Conservation (phyloP, 2,329 filamentous ascomycete species). For the Pestalotiopsis sp. region DNA sequence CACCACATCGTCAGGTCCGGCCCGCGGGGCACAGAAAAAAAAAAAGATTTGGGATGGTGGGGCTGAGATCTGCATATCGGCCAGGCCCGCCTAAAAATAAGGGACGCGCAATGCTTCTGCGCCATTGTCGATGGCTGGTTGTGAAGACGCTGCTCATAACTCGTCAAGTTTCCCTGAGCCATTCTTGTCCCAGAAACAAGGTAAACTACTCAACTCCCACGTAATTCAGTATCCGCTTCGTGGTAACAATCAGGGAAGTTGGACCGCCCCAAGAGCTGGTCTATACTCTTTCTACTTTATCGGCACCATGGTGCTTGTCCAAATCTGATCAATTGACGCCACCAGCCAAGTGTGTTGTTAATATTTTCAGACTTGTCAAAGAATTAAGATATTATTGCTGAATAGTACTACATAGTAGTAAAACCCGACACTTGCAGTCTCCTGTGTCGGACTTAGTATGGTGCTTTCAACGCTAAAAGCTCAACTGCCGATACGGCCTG, state of each 20-base stretch:
- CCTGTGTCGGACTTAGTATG: not conserved
- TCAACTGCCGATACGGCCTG: not conserved
- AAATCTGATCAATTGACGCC: too few species aligned
- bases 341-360: too few species aligned
- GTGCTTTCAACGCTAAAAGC: not conserved
- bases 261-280: not conserved
- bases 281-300: not conserved
- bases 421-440: too few species aligned
- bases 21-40: slow-evolving; percentile 1
- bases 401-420: too few species aligned
- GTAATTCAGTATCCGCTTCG: not conserved
- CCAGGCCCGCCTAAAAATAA: slow-evolving; percentile 2
- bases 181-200: not conserved
- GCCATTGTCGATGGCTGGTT: not conserved
- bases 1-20: not conserved
- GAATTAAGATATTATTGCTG: too few species aligned
- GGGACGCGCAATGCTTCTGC: slow-evolving; percentile 4
- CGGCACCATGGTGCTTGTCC: too few species aligned
- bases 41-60: not conserved
- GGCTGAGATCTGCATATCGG: not conserved
- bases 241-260: not conserved
- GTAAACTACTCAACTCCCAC: not conserved
- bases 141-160: not conserved
- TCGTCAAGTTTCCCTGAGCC: not conserved
- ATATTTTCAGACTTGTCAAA: too few species aligned